These are phyloP conservation scores for Sarocladium brachiariae DNA, from an alignment of 2,329 filamentous ascomycete genomes.

Conservation along the genomic window DNA sequence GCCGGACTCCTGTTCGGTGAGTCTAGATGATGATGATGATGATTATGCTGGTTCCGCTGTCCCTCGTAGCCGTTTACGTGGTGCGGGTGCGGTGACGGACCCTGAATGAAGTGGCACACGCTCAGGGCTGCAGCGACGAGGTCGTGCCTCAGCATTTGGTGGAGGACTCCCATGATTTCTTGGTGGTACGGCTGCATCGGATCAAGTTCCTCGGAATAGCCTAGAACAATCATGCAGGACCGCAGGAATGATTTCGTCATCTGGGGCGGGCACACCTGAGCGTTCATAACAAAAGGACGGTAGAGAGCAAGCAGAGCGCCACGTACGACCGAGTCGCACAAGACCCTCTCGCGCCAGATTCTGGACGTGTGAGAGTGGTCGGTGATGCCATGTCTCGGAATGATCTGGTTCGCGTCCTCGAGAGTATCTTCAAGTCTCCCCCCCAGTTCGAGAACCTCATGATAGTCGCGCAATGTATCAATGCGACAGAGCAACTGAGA, in stretches of 20 bases:
- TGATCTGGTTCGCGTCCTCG: conserved; percentile 47
- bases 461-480: conserved; percentile 45
- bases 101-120: conserved; percentile 47
- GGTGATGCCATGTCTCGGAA: conserved; percentile 37
- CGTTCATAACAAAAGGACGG: conserved; percentile 47
- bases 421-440: conserved; percentile 46
- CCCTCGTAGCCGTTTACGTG: conserved; percentile 21
- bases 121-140: conserved; percentile 49
- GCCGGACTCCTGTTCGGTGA: neutral
- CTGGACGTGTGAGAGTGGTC: conserved; percentile 38
- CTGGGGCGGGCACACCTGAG: conserved; percentile 40
- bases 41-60: conserved; percentile 24
- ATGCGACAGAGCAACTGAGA: conserved; percentile 44
- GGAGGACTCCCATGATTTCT: conserved; percentile 44
- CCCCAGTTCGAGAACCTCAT: conserved; percentile 46
- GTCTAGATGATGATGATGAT: too few species aligned
- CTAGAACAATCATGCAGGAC: conserved; percentile 49
- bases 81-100: conserved; percentile 23
- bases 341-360: conserved; percentile 43
- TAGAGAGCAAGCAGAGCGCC: conserved; percentile 46
- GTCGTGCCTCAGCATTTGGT: conserved; percentile 46
- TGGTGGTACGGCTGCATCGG: conserved; percentile 37
- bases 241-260: conserved; percentile 46
- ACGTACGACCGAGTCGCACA: conserved; percentile 48
- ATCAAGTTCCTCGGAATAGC: conserved; percentile 48